Conservation (phyloP, 2,329 filamentous ascomycete species). For the Pyrenophora graminea region DNA sequence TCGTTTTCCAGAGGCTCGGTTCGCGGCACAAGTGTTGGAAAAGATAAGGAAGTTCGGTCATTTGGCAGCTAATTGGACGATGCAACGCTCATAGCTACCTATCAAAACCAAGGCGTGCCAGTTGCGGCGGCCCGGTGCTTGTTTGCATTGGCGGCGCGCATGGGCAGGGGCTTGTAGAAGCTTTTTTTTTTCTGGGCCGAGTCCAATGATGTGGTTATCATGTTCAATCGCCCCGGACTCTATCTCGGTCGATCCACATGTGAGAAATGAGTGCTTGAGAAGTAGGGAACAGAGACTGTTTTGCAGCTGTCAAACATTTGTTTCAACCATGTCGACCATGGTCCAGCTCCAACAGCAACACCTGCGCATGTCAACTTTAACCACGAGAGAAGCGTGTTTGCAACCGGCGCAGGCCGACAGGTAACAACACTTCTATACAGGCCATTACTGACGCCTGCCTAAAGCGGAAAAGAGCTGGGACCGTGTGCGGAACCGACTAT, state of each 20-base stretch:
- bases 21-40: background rate
- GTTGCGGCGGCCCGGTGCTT: conserved; percentile 11
- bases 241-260: conserved; percentile 4
- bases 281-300: too few relatives aligned
- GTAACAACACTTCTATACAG: background rate
- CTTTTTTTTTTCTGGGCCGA: conserved; percentile 14
- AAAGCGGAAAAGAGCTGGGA: conserved; percentile 15
- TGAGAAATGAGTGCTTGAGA: background rate
- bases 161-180: conserved; percentile 24
- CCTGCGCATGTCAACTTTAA: too few relatives aligned
- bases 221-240: background rate
- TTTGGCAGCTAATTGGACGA: background rate
- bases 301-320: too few relatives aligned
- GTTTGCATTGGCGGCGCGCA: conserved; percentile 7
- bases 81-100: background rate
- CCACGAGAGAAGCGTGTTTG: too few relatives aligned
- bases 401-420: background rate
- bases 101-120: conserved; percentile 2
- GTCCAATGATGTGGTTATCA: conserved; percentile 8
- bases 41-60: conserved; percentile 1
- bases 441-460: conserved; percentile 15
- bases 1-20: background rate
- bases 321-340: too few relatives aligned
- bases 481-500: conserved; percentile 9
- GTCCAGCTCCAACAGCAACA: too few relatives aligned